phyloP scores from a whole-genome alignment of 768 basidiomycete species.

The Termitomyces sp. region DNA sequence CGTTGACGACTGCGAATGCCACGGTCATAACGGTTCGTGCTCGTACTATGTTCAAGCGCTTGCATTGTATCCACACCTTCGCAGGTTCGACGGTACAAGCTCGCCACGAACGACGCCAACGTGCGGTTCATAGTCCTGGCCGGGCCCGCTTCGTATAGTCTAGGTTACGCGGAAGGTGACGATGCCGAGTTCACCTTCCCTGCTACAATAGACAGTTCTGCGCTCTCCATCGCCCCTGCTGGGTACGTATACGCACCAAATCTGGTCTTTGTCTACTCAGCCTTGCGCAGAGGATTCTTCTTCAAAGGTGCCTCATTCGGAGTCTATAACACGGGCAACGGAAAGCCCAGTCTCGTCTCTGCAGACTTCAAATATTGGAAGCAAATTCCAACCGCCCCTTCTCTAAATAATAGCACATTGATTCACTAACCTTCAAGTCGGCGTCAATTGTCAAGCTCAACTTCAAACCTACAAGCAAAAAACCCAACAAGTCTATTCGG shows the following conservation, averaged over 20 bases:
- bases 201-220: conserved; percentile 24
- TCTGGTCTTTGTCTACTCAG: not conserved
- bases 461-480: not conserved
- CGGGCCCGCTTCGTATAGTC: conserved; percentile 21
- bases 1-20: conserved; percentile 23
- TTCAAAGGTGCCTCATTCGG: conserved; percentile 33
- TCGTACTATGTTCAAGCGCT: not conserved
- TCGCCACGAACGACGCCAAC: conserved; percentile 17
- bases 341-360: conserved; percentile 25
- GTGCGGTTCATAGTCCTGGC: conserved; percentile 25
- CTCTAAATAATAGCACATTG: not conserved
- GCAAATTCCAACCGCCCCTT: conserved; percentile 16
- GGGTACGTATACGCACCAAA: conserved; percentile 19
- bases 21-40: conserved; percentile 22
- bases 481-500: not conserved
- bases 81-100: conserved; percentile 15
- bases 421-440: not conserved
- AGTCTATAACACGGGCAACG: conserved; percentile 32
- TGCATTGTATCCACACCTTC: not conserved
- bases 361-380: conserved; percentile 34
- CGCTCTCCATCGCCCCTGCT: conserved; percentile 24
- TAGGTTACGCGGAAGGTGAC: conserved; percentile 28
- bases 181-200: conserved; percentile 18
- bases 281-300: conserved; percentile 25
- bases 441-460: not conserved